Conservation (phyloP, 768 basidiomycete genomes). For the Heimioporus sp. region DNA sequence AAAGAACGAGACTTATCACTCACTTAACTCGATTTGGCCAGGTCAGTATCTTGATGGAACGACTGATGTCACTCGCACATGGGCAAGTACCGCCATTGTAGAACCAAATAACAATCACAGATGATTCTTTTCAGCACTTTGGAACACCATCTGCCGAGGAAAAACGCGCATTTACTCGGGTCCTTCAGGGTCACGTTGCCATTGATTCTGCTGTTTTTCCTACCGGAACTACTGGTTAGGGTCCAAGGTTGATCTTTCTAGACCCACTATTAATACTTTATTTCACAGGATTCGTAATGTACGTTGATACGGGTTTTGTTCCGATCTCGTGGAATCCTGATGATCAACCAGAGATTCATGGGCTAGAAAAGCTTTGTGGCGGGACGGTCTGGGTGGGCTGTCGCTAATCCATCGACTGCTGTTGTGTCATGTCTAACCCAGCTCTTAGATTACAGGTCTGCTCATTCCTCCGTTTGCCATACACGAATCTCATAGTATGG, state of each 20-base stretch:
- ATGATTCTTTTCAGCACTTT: conserved; percentile 63
- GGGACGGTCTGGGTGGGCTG: conserved; percentile 75
- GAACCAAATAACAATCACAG: neutral
- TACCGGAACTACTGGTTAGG: conserved; percentile 66
- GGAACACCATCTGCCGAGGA: conserved; percentile 81
- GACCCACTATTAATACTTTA: neutral
- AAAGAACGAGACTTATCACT: neutral
- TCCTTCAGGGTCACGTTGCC: conserved; percentile 87
- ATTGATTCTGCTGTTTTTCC: conserved; percentile 88
- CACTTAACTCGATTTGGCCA: conserved; percentile 17
- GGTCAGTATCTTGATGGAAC: conserved; percentile 91
- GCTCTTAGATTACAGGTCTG: conserved; percentile 55
- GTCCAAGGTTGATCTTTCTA: neutral
- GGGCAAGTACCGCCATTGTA: conserved; percentile 44
- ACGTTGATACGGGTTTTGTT: conserved; percentile 10
- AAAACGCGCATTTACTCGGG: conserved; percentile 86
- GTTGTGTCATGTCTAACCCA: neutral
- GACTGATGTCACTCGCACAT: conserved; percentile 91
- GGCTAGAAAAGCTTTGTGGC: conserved; percentile 78
- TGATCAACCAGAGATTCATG: conserved; percentile 61
- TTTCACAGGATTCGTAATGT: conserved; percentile 55
- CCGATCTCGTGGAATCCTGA: neutral
- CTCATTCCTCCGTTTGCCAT: neutral
- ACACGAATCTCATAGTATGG: conserved; percentile 3
- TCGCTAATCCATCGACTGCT: neutral